Base-by-base conservation (phyloP, 768 basidiomycete genomes). In the Kwoniella pini region DNA sequence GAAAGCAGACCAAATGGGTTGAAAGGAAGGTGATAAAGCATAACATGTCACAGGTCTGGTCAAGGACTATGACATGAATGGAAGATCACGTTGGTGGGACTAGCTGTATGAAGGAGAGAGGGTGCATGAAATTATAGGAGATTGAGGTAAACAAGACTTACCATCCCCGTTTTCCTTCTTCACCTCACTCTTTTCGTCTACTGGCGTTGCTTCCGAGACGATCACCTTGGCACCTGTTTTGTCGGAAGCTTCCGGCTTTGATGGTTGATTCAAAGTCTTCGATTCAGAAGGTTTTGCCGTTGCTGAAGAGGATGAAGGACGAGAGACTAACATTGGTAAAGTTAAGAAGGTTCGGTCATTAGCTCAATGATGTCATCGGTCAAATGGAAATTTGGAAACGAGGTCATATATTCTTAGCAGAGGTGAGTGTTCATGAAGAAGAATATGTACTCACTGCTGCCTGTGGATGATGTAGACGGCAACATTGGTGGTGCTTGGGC, bases 91-190 rank as follows among this genome's bases (percentile, higher is more conserved):
- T n/a, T n/a, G n/a, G n/a, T n/a, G n/a, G n/a, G n/a, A n/a, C n/a
- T 26, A 19, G 27, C 12, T 40, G 40, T 21, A 28, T 28, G 53
- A 24, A 45, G 22, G 53, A 21, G 39, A 31, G 7, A 33, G 40
- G 33, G 52, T 3, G 36, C n/a, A 24, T 4, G 30, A 36, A 10
- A 27, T 3, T 4, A 48, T 11, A 2, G 15, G 48, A 15, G 21
- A 42, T 28, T 27, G 9, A 39, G 31, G 28, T 26, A 33, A 0
- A 38, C 11, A n/a, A 45, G 17, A 66, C 64, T 68, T 62, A 68
- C 64, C 64, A 22, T 67, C 65, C 27, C 55, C 62, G 46, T 67
- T 60, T 45, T 63, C 64, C 27, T 63, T 62, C 42, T 63, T 52
- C 30, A 43, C 62, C 21, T 69, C 61, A 45, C 43, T 57, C 43